phyloP scores from a whole-genome alignment of 176 grass and related monocot species.

The Tillandsia leiboldiana region DNA sequence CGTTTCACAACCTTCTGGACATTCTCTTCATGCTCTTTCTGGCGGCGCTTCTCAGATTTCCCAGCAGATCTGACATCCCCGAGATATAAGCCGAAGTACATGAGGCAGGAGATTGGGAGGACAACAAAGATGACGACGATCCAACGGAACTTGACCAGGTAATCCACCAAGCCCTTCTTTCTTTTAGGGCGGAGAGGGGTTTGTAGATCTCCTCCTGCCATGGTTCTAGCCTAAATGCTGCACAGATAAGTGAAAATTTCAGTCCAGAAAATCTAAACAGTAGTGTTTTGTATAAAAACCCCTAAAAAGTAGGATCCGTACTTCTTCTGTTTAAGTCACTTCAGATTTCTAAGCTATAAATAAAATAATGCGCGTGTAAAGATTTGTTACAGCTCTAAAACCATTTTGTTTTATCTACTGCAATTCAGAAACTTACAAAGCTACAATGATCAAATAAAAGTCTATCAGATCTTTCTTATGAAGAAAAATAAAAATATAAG shows the following conservation, averaged over 20 bases:
- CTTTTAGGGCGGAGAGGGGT: conserved; percentile 51
- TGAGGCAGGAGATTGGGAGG: conserved; percentile 49
- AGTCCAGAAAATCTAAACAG: conserved; percentile 2
- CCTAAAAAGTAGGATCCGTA: neutral
- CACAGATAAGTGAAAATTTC: neutral
- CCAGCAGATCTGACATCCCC: conserved; percentile 57
- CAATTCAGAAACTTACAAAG: too few relatives aligned
- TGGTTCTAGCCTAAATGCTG: conserved; percentile 33
- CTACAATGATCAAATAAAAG: too few relatives aligned
- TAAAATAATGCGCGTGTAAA: too few relatives aligned
- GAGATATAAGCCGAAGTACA: conserved; percentile 65
- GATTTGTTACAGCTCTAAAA: too few relatives aligned
- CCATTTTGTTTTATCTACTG: too few relatives aligned
- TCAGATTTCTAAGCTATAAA: neutral
- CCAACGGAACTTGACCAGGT: conserved; percentile 77
- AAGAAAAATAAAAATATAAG: too few relatives aligned
- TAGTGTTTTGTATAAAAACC: neutral
- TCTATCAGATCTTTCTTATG: too few relatives aligned
- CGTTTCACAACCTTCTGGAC: conserved; percentile 71
- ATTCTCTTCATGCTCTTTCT: conserved; percentile 65
- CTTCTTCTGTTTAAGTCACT: neutral
- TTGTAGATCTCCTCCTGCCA: conserved; percentile 46
- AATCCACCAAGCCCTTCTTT: conserved; percentile 70
- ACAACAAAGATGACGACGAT: conserved; percentile 74
- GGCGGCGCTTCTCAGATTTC: conserved; percentile 68